phyloP scores from a whole-genome alignment of 768 basidiomycete species.

The Leccinellum albellum region DNA sequence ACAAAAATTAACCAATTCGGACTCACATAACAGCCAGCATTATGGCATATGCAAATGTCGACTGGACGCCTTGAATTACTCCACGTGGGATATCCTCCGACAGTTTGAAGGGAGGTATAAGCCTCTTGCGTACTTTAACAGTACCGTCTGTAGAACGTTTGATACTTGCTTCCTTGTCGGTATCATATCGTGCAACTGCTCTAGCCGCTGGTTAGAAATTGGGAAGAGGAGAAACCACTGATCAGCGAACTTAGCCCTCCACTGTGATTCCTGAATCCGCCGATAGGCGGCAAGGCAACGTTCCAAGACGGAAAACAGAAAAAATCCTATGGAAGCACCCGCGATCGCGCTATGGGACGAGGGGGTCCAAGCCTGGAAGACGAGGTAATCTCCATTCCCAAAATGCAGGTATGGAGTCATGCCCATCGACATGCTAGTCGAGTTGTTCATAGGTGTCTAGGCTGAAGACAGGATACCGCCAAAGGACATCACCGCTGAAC shows the following conservation, averaged over 20 bases:
- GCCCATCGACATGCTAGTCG: slow-evolving; percentile 22
- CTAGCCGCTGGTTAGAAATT: slow-evolving; percentile 10
- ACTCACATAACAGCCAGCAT: slow-evolving; percentile 83
- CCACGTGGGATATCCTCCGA: slow-evolving; percentile 72
- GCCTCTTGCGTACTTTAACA: slow-evolving; percentile 18
- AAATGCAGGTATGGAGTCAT: slow-evolving; percentile 77
- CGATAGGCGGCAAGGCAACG: slow-evolving; percentile 62
- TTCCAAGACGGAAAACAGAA: slow-evolving; percentile 66
- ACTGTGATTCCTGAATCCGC: slow-evolving; percentile 48
- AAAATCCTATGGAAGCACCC: slow-evolving; percentile 70
- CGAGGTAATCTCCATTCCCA: slow-evolving; percentile 55
- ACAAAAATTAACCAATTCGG: background rate
- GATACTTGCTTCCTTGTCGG: slow-evolving; percentile 4
- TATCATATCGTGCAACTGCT: background rate
- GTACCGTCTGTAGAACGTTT: background rate
- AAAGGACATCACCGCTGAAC: background rate
- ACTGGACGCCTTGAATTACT: slow-evolving; percentile 57
- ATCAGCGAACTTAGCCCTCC: slow-evolving; percentile 52
- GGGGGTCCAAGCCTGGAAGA: slow-evolving; percentile 69
- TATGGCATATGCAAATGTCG: slow-evolving; percentile 59
- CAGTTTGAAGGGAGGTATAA: slow-evolving; percentile 58
- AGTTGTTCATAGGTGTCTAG: slow-evolving; percentile 1
- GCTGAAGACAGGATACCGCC: background rate
- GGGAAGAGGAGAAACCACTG: background rate
- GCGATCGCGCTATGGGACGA: slow-evolving; percentile 64